Conservation (phyloP, 1,139 yeast genomes). For the Candida tropicalis region DNA sequence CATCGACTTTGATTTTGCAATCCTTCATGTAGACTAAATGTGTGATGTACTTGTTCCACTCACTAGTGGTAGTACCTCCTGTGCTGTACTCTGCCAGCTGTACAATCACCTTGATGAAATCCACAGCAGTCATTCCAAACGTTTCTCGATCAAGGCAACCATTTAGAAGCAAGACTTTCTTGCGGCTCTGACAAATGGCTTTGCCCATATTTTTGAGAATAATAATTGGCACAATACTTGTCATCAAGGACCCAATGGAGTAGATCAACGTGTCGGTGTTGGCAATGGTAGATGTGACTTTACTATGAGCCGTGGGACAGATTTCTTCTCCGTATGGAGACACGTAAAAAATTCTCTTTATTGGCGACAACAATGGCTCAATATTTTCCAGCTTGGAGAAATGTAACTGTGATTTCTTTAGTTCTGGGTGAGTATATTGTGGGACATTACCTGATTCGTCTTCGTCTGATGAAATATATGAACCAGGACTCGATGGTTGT, state of each 20-base stretch:
- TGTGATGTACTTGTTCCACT: conserved; percentile 52
- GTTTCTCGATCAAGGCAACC: conserved; percentile 82
- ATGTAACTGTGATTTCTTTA: conserved; percentile 71
- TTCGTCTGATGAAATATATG: conserved; percentile 18
- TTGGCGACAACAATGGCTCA: conserved; percentile 73
- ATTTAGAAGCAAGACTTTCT: conserved; percentile 63
- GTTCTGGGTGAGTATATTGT: conserved; percentile 79
- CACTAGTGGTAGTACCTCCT: conserved; percentile 8
- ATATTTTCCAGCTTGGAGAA: conserved; percentile 59
- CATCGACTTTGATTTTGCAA: conserved; percentile 52
- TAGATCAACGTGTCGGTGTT: conserved; percentile 62
- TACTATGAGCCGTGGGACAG: conserved; percentile 70
- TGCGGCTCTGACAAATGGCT: conserved; percentile 46
- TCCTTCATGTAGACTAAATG: conserved; percentile 57
- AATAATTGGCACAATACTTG: conserved; percentile 79
- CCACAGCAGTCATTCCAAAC: conserved; percentile 60
- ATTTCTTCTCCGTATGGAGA: conserved; percentile 90
- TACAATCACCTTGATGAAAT: conserved; percentile 57
- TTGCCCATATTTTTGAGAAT: conserved; percentile 74
- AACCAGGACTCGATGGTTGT: conserved; percentile 10
- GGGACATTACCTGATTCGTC: conserved; percentile 63
- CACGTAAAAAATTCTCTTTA: conserved; percentile 73
- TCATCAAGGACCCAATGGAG: conserved; percentile 87
- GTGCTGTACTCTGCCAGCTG: conserved; percentile 44
- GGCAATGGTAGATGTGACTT: conserved; percentile 57